Evolutionary conservation across 495 filamentous ascomycete species (phyloP), one percentile per base, ranked within the genome.

Genomic region (Mytilinidion resinicola): DNA sequence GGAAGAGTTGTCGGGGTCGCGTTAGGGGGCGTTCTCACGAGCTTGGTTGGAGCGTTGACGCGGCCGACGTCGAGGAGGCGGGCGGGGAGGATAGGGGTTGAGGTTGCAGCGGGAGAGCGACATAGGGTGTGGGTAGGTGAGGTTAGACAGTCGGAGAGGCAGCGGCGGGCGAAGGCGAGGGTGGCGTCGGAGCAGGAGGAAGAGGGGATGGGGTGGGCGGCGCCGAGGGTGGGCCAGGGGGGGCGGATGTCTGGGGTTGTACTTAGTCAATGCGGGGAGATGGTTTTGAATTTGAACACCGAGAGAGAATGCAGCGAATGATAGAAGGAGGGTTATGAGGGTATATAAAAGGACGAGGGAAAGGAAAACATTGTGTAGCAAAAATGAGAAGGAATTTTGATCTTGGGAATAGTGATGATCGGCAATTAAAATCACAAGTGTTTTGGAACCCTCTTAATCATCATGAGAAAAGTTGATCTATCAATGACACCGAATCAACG

Each of bases 61-160:
- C 62, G 46, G 4, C 62, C 62, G 21, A 65, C 62, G 34, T 65
- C 62, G 34, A 65, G 49, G 15, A 65, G 38, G 20, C 62, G 53
- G 19, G 57, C 61, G 2, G 46, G 46, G 9, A 56, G 55, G 10
- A 11, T 33, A 9, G 34, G 9, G 12, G 49, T n/a, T 11, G 50
- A 33, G 0, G 48, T 39, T 35, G 55, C 51, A 4, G 61, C 36
- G 9, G 47, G 39, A n/a, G 11, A 15, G 11, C 58, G 55, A 42
- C 62, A 65, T 20, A 53, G 49, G n/a, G 17, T 17, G 51, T 65
- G 62, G 30, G 53, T 57, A 3, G 62, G 49, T 20, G 57, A 57
- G 2, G 57, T 60, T 9, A 65, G 41, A 37, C 62, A 65, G 55
- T 61, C 57, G 36, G 57, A 48, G 36, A 65, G 60, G 54, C 57